Evolutionary conservation across 768 basidiomycete species (phyloP).

Genomic region (Coprinopsis sp.): DNA sequence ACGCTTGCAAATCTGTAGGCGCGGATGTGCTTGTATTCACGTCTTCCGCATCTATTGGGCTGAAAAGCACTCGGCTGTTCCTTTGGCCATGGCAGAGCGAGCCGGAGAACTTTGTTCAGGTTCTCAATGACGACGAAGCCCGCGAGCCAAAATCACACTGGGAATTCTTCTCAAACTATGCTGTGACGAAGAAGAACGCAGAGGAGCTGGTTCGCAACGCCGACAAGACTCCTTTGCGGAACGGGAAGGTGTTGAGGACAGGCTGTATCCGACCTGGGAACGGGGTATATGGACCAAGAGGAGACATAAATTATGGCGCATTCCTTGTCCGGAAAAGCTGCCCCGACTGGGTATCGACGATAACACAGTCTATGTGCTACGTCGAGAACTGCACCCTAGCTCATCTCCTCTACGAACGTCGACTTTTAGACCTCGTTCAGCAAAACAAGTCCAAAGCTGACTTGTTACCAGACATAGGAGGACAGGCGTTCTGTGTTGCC

Average conservation of each 20-base stretch:
- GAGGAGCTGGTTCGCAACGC: slow-evolving; percentile 43
- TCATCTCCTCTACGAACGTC: slow-evolving; percentile 69
- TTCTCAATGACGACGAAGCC: slow-evolving; percentile 56
- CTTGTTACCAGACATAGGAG: slow-evolving; percentile 61
- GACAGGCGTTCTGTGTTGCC: slow-evolving; percentile 61
- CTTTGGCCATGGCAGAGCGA: slow-evolving; percentile 73
- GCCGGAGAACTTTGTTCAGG: slow-evolving; percentile 56
- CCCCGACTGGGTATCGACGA: slow-evolving; percentile 56
- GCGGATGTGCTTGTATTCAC: slow-evolving; percentile 63
- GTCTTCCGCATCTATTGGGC: slow-evolving; percentile 63
- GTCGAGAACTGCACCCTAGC: slow-evolving; percentile 75
- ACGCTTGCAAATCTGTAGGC: slow-evolving; percentile 50
- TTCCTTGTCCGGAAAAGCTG: slow-evolving; percentile 58
- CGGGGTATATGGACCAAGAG: slow-evolving; percentile 70
- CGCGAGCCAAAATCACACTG: slow-evolving; percentile 48
- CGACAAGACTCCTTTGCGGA: slow-evolving; percentile 28
- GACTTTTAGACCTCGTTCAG: slow-evolving; percentile 57
- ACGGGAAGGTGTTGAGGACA: slow-evolving; percentile 44
- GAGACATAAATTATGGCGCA: slow-evolving; percentile 62
- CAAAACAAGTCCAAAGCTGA: slow-evolving; percentile 16
- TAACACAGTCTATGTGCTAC: slow-evolving; percentile 62
- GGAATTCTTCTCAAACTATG: slow-evolving; percentile 77
- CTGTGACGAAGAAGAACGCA: slow-evolving; percentile 56
- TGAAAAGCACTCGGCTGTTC: slow-evolving; percentile 56
- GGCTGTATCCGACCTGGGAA: slow-evolving; percentile 79